These are phyloP conservation scores for Chlamydomonas sphaeroides DNA, from an alignment of 139 green algal genomes.

Conservation along the genomic window DNA sequence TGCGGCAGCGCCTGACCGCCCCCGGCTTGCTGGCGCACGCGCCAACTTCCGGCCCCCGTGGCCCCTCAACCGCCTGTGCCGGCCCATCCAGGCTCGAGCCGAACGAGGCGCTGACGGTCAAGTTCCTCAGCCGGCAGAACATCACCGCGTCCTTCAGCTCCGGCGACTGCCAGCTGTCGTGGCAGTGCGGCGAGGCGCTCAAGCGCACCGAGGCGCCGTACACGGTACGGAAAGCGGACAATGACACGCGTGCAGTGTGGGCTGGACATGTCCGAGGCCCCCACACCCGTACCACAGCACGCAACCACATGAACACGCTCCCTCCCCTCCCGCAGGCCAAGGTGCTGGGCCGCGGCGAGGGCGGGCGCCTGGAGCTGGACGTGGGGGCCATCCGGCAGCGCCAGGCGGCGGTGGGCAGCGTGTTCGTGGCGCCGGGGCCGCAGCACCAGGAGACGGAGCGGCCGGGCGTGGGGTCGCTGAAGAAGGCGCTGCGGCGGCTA, in stretches of 20 bases:
- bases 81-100: not conserved
- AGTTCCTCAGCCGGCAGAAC: constrained; percentile 9
- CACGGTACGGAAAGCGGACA: not conserved
- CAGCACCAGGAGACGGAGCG: constrained; percentile 28
- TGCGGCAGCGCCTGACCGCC: not conserved
- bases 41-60: not conserved
- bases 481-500: constrained; percentile 26
- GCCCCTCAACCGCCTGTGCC: too few species aligned
- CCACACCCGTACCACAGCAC: too few species aligned
- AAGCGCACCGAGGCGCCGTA: constrained; percentile 40
- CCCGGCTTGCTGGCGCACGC: not conserved
- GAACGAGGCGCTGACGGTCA: not conserved
- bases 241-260: too few species aligned
- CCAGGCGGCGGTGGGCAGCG: constrained; percentile 33
- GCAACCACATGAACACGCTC: too few species aligned
- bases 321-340: too few species aligned
- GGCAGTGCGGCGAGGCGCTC: constrained; percentile 51
- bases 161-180: constrained; percentile 1
- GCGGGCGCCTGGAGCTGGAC: constrained; percentile 53
- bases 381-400: constrained; percentile 46
- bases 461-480: constrained; percentile 27
- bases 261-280: too few species aligned
- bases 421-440: constrained; percentile 41
- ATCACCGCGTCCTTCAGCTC: constrained; percentile 21
- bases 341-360: not conserved